Percentiles rank a stretch among this genome's conserved stretches.
Evolutionary conservation across 23 red algal species (phyloP).

Genomic region (Gracilaria gracilis): DNA sequence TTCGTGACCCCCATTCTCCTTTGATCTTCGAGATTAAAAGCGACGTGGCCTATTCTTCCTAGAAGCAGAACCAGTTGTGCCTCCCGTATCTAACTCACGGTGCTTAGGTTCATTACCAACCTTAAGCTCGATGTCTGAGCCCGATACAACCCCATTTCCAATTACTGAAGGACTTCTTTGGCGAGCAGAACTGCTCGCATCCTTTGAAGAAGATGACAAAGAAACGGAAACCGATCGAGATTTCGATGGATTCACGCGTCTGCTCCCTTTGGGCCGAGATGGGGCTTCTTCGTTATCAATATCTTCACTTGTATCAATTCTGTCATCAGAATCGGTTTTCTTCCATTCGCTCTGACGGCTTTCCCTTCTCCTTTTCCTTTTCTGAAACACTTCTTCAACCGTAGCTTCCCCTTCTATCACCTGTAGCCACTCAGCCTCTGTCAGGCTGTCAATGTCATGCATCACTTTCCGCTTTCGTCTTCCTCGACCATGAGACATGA

Average conservation of each 20-base stretch:
- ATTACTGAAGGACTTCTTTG: neutral
- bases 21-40: neutral
- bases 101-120: neutral
- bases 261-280: neutral
- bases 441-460: slow-evolving; percentile 52
- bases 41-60: neutral
- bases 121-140: neutral
- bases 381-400: slow-evolving; percentile 54
- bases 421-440: slow-evolving; percentile 67
- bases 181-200: neutral
- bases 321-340: neutral
- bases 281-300: neutral
- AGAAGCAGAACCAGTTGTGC: neutral
- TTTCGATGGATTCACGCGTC: neutral
- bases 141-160: neutral
- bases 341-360: too few species aligned
- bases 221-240: neutral
- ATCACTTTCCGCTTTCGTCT: slow-evolving; percentile 50
- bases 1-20: neutral
- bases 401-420: slow-evolving; percentile 61
- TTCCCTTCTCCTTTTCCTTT: slow-evolving; percentile 25
- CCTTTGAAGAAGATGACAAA: slow-evolving; percentile 1
- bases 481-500: slow-evolving; percentile 62
- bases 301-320: neutral
- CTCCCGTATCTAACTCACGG: neutral